Conservation (phyloP, 177 flowering plant species). For the Telopea speciosissima region DNA sequence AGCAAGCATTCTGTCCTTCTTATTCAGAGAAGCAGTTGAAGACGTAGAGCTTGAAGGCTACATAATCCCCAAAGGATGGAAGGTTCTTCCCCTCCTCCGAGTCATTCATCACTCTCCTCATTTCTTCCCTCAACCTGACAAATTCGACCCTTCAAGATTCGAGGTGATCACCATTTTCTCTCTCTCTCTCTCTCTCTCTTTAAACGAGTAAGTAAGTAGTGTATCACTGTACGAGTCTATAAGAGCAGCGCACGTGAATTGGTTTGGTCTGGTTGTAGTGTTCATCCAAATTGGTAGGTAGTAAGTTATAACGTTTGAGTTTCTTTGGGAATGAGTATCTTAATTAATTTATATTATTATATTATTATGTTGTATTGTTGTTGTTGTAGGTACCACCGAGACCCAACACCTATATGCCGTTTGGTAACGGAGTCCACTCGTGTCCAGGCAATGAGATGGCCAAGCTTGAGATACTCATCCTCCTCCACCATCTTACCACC, state of each 20-base stretch:
- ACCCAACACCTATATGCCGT: constrained; percentile 84
- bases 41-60: constrained; percentile 84
- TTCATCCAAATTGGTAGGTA: too few relatives aligned
- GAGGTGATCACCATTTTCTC: constrained; percentile 40
- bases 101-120: constrained; percentile 71
- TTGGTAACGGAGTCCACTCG: constrained; percentile 89
- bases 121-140: constrained; percentile 72
- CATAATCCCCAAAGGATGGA: constrained; percentile 88
- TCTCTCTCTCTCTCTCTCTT: not conserved
- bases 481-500: constrained; percentile 80
- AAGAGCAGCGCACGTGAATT: too few relatives aligned
- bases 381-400: constrained; percentile 56
- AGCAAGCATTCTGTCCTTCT: constrained; percentile 77
- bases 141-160: constrained; percentile 90
- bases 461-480: constrained; percentile 77
- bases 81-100: constrained; percentile 90
- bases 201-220: not conserved
- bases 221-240: too few relatives aligned
- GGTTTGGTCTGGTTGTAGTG: too few relatives aligned
- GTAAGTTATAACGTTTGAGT: too few relatives aligned
- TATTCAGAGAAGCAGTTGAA: constrained; percentile 91
- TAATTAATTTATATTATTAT: too few relatives aligned
- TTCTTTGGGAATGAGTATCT: too few relatives aligned
- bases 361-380: too few relatives aligned
- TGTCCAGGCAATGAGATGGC: constrained; percentile 97